These are phyloP conservation scores for Sarocladium strictum DNA, from an alignment of 2,329 filamentous ascomycete genomes.

Conservation along the genomic window DNA sequence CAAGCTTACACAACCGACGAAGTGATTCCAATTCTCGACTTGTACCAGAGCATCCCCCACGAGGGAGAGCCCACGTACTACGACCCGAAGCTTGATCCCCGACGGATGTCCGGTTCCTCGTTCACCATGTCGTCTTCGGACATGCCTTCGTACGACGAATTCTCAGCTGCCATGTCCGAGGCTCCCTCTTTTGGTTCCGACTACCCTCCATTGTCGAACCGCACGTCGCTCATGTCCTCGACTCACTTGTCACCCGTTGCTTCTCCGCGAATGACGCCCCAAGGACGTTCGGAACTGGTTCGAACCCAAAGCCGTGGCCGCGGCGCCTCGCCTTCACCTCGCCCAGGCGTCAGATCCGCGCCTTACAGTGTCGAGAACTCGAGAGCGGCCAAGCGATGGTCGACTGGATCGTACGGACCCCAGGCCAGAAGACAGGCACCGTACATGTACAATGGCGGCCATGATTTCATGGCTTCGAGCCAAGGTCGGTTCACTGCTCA, in stretches of 20 bases:
- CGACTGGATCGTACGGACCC: slow-evolving; percentile 65
- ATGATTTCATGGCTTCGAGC: slow-evolving; percentile 50
- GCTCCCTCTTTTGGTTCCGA: slow-evolving; percentile 61
- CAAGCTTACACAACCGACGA: slow-evolving; percentile 60
- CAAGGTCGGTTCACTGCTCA: slow-evolving; percentile 40
- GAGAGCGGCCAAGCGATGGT: slow-evolving; percentile 69
- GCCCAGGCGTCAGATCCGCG: slow-evolving; percentile 60
- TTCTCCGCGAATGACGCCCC: slow-evolving; percentile 60
- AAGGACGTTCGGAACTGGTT: slow-evolving; percentile 55
- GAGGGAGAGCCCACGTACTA: slow-evolving; percentile 46
- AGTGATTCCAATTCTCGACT: slow-evolving; percentile 55
- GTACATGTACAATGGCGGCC: slow-evolving; percentile 55
- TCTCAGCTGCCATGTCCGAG: slow-evolving; percentile 60
- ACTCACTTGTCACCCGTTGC: slow-evolving; percentile 67
- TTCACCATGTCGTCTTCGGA: slow-evolving; percentile 70
- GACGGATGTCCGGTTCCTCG: slow-evolving; percentile 66
- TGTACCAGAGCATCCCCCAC: slow-evolving; percentile 40
- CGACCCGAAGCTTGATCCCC: slow-evolving; percentile 47
- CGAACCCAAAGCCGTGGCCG: slow-evolving; percentile 62
- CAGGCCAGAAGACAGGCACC: slow-evolving; percentile 51
- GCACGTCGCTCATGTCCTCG: slow-evolving; percentile 64
- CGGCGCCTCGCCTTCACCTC: slow-evolving; percentile 61
- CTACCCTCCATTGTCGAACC: slow-evolving; percentile 60
- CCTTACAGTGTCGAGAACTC: slow-evolving; percentile 64
- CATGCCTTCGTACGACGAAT: slow-evolving; percentile 66